Percentiles rank a stretch among this genome's conserved stretches.
Conservation (phyloP, 2,329 filamentous ascomycete genomes). For the Corniculantispora saksenae region DNA sequence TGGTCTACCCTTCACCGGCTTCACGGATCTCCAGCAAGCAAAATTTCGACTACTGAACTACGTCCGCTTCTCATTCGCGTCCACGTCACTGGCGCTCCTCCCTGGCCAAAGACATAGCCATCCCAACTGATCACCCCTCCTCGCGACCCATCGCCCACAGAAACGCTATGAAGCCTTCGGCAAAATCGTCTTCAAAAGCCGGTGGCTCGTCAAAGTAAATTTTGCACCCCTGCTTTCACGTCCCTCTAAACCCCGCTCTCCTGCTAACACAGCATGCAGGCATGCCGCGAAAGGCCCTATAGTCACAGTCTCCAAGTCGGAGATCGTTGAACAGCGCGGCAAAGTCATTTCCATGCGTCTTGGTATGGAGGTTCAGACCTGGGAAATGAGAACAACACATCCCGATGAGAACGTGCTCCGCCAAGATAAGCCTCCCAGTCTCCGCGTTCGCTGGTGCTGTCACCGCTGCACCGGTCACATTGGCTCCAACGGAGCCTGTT, state of each 20-base stretch:
- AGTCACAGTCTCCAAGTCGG: constrained; percentile 47
- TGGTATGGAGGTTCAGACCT: constrained; percentile 56
- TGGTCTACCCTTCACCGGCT: background rate
- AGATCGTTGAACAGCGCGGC: constrained; percentile 58
- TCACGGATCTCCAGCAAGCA: background rate
- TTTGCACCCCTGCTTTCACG: too few species aligned
- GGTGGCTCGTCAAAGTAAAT: background rate
- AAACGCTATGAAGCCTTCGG: background rate
- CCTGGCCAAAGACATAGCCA: background rate
- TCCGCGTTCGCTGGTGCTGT: constrained; percentile 77
- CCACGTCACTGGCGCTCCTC: background rate
- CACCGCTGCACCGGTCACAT: constrained; percentile 79
- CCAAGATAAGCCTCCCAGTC: constrained; percentile 74
- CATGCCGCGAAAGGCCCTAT: constrained; percentile 24
- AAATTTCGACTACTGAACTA: background rate
- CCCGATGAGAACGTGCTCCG: constrained; percentile 59
- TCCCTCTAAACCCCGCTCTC: background rate
- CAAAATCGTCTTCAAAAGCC: background rate
- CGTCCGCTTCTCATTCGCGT: background rate
- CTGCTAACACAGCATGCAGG: background rate
- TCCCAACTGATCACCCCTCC: background rate
- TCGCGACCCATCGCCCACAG: background rate
- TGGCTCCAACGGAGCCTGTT: constrained; percentile 70
- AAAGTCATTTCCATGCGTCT: constrained; percentile 57
- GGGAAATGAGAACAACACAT: constrained; percentile 51